Percentiles rank a stretch among this genome's conserved stretches.
phyloP scores from a whole-genome alignment of 805 yeast species.

The Novakomyces olei region DNA sequence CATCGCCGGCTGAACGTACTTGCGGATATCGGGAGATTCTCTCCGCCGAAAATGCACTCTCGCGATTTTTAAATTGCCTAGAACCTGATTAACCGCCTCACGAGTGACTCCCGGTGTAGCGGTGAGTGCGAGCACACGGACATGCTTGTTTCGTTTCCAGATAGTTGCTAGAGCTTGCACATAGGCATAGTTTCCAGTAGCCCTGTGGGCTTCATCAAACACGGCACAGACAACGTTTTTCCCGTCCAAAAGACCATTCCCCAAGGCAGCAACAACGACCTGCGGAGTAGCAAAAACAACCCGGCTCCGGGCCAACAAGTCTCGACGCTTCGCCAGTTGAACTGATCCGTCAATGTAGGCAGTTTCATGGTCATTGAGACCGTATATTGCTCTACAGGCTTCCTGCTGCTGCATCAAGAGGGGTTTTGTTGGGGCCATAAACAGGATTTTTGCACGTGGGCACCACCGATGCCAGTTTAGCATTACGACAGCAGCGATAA shows the following conservation, averaged over 20 bases:
- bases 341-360: slow-evolving; percentile 49
- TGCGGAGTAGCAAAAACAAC: slow-evolving; percentile 93
- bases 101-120: slow-evolving; percentile 89
- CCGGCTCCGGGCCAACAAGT: slow-evolving; percentile 54
- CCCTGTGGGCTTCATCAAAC: slow-evolving; percentile 89
- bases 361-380: slow-evolving; percentile 52
- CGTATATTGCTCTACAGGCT: slow-evolving; percentile 74
- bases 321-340: slow-evolving; percentile 36
- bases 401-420: slow-evolving; percentile 88
- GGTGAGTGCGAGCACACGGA: slow-evolving; percentile 64
- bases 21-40: slow-evolving; percentile 52
- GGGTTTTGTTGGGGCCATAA: slow-evolving; percentile 95
- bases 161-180: slow-evolving; percentile 55
- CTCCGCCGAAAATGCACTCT: slow-evolving; percentile 73
- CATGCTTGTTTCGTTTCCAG: slow-evolving; percentile 38
- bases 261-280: slow-evolving; percentile 75
- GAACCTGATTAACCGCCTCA: slow-evolving; percentile 71
- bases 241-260: slow-evolving; percentile 54
- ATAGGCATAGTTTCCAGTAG: slow-evolving; percentile 77
- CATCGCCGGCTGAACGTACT: slow-evolving; percentile 49
- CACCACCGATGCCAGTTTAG: slow-evolving; percentile 79
- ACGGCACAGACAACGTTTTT: slow-evolving; percentile 52
- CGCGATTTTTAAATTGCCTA: slow-evolving; percentile 50
- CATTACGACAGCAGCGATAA: slow-evolving; percentile 87
- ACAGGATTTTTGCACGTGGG: slow-evolving; percentile 50